Evolutionary conservation across 768 basidiomycete species (phyloP), one percentile per base, ranked within the genome.

Genomic region (Pholiota conissans): DNA sequence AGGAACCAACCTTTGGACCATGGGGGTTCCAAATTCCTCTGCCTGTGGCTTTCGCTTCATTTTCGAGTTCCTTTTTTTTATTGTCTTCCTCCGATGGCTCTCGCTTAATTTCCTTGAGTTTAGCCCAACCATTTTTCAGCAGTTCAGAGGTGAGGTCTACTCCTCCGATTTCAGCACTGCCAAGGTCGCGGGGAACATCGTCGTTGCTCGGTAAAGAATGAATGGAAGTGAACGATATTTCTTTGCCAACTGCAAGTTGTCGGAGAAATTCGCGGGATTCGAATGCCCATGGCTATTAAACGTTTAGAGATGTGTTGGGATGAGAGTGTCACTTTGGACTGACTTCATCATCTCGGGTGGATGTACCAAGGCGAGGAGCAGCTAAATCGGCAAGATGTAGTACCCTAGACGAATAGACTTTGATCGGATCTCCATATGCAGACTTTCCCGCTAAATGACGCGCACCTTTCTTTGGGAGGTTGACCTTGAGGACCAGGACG

Each of bases 181-280:
- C 93, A 52, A 95, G 78, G 70, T 95, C 94, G 61, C 92, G 88
- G 26, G 85, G 80, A 34, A 82, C 73, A 57, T 91, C 91, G 62
- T 91, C 91, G 57, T 85, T 87, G 30, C 87, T 74, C 9, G 91
- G 82, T 39, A 97, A 76, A 37, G 88, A 86, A 71, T 97, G 93
- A 24, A 84, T 84, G 8, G 94, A 86, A 24, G 80, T 82, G 74
- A 96, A 97, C 0, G 87, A 81, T 65, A 98, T 80, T 72, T 95
- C 87, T 70, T 97, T 98, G 62, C 95, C 96, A 50, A 98, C 93
- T 10, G 86, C 78, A 46, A 95, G 74, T 22, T 86, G 76, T 40
- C 97, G 89, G 32, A 98, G 78, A 73, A 89, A 97, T 74, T 98
- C 97, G 62, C 97, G 89, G 47, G 94, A 85, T 69, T 95, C 92